Evolutionary conservation across 108 stramenopile genomes (phyloP), one percentile per base, ranked within the genome.

Genomic region (Nitzschia putrida): DNA sequence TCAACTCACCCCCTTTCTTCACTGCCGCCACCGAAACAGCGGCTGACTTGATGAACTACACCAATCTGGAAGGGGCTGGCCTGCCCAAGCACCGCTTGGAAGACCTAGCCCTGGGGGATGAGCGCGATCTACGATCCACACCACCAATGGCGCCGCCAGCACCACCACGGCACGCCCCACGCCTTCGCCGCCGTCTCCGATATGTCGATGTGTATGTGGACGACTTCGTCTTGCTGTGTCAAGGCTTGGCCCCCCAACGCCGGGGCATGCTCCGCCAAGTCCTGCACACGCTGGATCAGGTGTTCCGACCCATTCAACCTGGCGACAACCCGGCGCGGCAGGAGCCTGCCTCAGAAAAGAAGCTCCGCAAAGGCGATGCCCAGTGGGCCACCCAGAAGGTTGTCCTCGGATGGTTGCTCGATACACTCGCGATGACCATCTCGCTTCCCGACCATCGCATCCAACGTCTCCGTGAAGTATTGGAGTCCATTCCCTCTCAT

Each of bases 131-230:
- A n/a, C n/a, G n/a, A n/a, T n/a, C n/a, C n/a, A n/a, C n/a, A n/a
- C n/a, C n/a, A n/a, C n/a, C n/a, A n/a, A n/a, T n/a, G n/a, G n/a
- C n/a, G n/a, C n/a, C n/a, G n/a, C n/a, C n/a, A n/a, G n/a, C n/a
- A n/a, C n/a, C n/a, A n/a, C n/a, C n/a, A n/a, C n/a, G n/a, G n/a
- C n/a, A n/a, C n/a, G n/a, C 1, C 21, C 18, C 8, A 40, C 39
- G n/a, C 10, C 25, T 6, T 41, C 20, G 25, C 18, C 18, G 8
- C 42, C 76, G 64, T 7, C 16, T 81, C 8, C 11, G 23, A 39
- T 75, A 78, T 29, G 52, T 56, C 9, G 75, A 83, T 16, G 64
- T 83, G 2, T 76, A 77, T 55, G 71, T 79, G 16, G 82, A 83
- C 61, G 78, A 83, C 47, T 79, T 76, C 50, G 38, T 75, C 37